Evolutionary conservation across 495 filamentous ascomycete genomes (phyloP), one percentile per base, ranked within the genome.

Genomic region (Talaromyces wortmannii): DNA sequence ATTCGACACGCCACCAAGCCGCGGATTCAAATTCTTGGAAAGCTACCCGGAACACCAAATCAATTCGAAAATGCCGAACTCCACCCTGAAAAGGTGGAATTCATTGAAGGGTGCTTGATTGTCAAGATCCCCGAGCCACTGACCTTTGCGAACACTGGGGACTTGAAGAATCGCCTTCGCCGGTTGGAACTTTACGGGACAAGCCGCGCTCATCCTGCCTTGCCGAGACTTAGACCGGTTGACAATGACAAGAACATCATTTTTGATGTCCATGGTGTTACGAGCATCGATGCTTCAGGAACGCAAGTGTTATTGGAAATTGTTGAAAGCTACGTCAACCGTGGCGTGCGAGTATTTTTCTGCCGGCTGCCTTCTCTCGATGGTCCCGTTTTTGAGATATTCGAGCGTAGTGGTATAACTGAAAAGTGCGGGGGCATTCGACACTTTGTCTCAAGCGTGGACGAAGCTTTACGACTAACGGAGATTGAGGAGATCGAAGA

Each of bases 121-220:
- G 91, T 97, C 50, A 97, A 96, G 70, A 96, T 98, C 60, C 94
- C 94, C 0, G 95, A 97, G 61, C 92, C 92, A 0, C 76, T 98
- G 43, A 97, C 95, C 0, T 98, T 98, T 61, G 92, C 94, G 52
- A 98, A 98, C 64, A 97, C 95, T 1, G 95, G 95, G 16, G 89
- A 94, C 53, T 75, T 98, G 17, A 95, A 92, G 72, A 86, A 83
- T 53, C 77, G 95, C 7, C 78, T 98, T 5, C 77, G 88, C 13
- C 76, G 95, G 11, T 72, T 98, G 6, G 94, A 97, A 67, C 75
- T 89, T 18, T 96, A 97, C 62, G 94, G 94, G 11, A 89, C 90
- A 0, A 83, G 70, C n/a, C 72, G 74, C 43, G 88, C 89, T 0
- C 95, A 97, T 55, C 95, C 95, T 0, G 90, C 91, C 2, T 73